Conservation (phyloP, 441 rosid species). For the Populus trichocarpa region DNA sequence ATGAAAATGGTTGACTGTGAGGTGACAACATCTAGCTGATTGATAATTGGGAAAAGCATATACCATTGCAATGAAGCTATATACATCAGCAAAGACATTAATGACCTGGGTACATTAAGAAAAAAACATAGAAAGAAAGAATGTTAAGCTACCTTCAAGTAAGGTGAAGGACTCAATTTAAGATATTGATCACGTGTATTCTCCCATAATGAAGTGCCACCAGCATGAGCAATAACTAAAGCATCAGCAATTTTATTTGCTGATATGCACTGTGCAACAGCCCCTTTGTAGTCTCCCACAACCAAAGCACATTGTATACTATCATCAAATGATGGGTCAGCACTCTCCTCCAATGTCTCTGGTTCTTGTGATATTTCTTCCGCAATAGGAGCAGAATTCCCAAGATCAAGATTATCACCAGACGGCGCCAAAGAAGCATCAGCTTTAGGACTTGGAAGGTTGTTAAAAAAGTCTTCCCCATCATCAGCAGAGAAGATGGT, state of each 20-base stretch:
- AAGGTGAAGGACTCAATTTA: conserved; percentile 69
- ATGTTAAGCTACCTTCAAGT: conserved; percentile 63
- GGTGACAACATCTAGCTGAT: not conserved
- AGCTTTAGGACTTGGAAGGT: conserved; percentile 91
- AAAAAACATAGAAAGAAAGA: not conserved
- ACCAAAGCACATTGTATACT: conserved; percentile 85
- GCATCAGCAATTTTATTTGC: conserved; percentile 95
- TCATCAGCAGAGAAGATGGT: conserved; percentile 63
- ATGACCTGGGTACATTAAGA: not conserved
- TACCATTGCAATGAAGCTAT: not conserved
- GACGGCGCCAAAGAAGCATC: conserved; percentile 64
- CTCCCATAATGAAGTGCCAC: conserved; percentile 91
- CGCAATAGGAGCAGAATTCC: conserved; percentile 26
- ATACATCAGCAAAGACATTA: not conserved
- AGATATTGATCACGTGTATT: conserved; percentile 84
- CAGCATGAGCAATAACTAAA: conserved; percentile 95
- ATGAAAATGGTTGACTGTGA: conserved; percentile 16
- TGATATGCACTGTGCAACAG: conserved; percentile 83
- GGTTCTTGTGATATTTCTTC: conserved; percentile 46
- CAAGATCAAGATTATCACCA: conserved; percentile 37
- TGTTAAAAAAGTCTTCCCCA: conserved; percentile 95
- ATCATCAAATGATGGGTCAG: conserved; percentile 81
- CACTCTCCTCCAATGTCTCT: conserved; percentile 58
- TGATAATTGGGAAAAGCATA: not conserved
- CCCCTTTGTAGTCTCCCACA: conserved; percentile 94